Conservation (phyloP, 257 asterid species). For the Rhazya stricta region DNA sequence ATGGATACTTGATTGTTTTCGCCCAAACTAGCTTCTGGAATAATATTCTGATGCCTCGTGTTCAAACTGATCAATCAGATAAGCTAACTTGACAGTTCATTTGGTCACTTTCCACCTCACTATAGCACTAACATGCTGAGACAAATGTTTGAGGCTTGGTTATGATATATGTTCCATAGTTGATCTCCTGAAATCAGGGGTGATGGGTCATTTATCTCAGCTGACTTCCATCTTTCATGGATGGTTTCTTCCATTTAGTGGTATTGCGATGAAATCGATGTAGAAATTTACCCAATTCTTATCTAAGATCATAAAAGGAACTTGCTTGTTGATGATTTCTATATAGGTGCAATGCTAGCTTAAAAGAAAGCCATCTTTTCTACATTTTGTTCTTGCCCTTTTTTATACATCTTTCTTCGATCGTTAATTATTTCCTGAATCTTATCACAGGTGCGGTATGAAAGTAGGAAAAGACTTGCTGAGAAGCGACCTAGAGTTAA, state of each 20-base stretch:
- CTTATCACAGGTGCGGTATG: constrained; percentile 64
- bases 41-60: background rate
- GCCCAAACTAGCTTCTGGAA: background rate
- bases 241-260: background rate
- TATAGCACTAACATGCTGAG: background rate
- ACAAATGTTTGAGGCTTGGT: background rate
- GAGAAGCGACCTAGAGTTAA: constrained; percentile 82
- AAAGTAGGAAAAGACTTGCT: constrained; percentile 85
- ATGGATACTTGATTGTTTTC: background rate
- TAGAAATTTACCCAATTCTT: background rate
- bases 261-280: background rate
- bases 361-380: background rate
- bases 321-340: background rate
- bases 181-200: background rate
- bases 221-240: background rate
- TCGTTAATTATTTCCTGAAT: background rate
- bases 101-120: background rate
- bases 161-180: background rate
- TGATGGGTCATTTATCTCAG: background rate
- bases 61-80: background rate
- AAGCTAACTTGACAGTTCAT: background rate
- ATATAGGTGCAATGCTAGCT: background rate
- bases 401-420: background rate
- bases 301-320: background rate
- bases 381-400: background rate